Evolutionary conservation across 2,329 filamentous ascomycete genomes (phyloP).

Genomic region (Ceratocystis cubensis): DNA sequence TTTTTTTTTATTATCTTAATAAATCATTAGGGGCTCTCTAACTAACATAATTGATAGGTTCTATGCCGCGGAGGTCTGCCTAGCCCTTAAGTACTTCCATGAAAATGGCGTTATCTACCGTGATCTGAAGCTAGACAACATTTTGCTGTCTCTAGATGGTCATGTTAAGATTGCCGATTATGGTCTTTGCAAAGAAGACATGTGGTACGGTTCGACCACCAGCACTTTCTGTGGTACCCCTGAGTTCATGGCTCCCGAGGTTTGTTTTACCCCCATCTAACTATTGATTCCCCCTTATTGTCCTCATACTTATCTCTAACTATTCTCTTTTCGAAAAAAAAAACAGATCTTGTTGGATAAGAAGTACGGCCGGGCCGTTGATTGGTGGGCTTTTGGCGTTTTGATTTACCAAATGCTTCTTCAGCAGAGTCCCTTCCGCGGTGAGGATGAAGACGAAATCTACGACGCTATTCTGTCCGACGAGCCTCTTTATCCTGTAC

Average conservation of each 20-base stretch:
- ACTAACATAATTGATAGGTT: constrained; percentile 48
- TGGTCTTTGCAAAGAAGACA: constrained; percentile 97
- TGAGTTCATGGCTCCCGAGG: constrained; percentile 98
- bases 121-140: constrained; percentile 87
- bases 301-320: constrained; percentile 26
- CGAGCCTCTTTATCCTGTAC: constrained; percentile 93
- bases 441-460: constrained; percentile 97
- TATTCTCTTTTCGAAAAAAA: too few relatives aligned
- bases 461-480: constrained; percentile 97
- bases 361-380: constrained; percentile 92
- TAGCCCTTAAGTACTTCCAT: constrained; percentile 97
- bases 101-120: constrained; percentile 98
- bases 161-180: constrained; percentile 99
- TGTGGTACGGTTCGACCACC: constrained; percentile 97
- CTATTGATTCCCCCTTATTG: neutral
- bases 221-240: constrained; percentile 99
- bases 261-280: constrained; percentile 28
- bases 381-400: constrained; percentile 99
- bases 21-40: neutral
- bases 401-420: constrained; percentile 99
- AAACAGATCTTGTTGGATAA: constrained; percentile 84
- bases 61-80: constrained; percentile 92
- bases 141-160: constrained; percentile 83
- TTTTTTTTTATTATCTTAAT: neutral
- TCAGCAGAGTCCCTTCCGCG: constrained; percentile 95